These are phyloP conservation scores for Aschersonia sp. DNA, from an alignment of 2,329 filamentous ascomycete genomes.

Conservation along the genomic window DNA sequence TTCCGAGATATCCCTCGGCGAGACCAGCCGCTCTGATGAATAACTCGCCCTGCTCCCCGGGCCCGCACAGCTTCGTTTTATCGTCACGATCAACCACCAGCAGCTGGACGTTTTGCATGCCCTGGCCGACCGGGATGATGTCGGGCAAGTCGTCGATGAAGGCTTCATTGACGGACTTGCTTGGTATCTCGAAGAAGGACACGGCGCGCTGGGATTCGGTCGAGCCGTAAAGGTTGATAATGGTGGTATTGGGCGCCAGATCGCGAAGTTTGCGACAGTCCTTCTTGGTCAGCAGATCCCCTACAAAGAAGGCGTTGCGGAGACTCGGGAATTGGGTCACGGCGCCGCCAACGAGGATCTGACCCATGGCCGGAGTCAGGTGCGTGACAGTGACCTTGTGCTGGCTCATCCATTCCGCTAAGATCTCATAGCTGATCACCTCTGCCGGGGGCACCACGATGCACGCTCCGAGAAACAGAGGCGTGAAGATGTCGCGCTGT, in stretches of 20 bases:
- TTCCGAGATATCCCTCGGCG: slow-evolving; percentile 63
- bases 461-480: slow-evolving; percentile 71
- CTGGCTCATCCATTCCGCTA: slow-evolving; percentile 78
- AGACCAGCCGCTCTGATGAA: slow-evolving; percentile 71
- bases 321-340: slow-evolving; percentile 62
- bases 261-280: slow-evolving; percentile 67
- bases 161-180: slow-evolving; percentile 37
- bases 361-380: slow-evolving; percentile 90
- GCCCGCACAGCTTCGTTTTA: slow-evolving; percentile 52
- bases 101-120: slow-evolving; percentile 82
- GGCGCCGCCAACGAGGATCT: slow-evolving; percentile 80
- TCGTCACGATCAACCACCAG: slow-evolving; percentile 64
- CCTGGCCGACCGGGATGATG: slow-evolving; percentile 67
- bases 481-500: slow-evolving; percentile 69
- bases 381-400: slow-evolving; percentile 68
- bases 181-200: slow-evolving; percentile 68
- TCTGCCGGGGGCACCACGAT: slow-evolving; percentile 67
- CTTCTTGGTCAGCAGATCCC: slow-evolving; percentile 72
- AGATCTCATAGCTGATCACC: slow-evolving; percentile 69
- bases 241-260: slow-evolving; percentile 59
- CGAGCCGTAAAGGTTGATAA: slow-evolving; percentile 79
- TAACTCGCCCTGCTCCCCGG: slow-evolving; percentile 76
- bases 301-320: slow-evolving; percentile 78
- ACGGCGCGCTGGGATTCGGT: slow-evolving; percentile 75
- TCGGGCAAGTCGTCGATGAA: slow-evolving; percentile 43